Evolutionary conservation across 495 filamentous ascomycete genomes (phyloP).

Genomic region (Lasiosphaeris hirsuta): DNA sequence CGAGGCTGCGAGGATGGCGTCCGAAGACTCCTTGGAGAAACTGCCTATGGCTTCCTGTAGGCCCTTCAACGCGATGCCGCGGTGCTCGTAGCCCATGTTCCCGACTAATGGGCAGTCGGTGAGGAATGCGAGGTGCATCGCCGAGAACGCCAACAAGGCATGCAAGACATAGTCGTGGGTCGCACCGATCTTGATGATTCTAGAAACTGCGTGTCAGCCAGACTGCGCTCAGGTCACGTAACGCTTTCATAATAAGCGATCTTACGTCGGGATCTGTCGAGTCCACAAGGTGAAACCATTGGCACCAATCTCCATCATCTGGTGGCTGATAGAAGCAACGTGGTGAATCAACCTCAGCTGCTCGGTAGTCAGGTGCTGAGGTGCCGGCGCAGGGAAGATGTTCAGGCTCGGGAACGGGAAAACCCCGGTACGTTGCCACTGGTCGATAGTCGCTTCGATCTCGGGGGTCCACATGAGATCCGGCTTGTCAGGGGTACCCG

Average conservation of each 20-base stretch:
- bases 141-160: constrained; percentile 83
- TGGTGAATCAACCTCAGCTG: constrained; percentile 90
- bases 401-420: constrained; percentile 84
- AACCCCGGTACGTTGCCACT: constrained; percentile 78
- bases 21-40: constrained; percentile 84
- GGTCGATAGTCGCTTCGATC: constrained; percentile 74
- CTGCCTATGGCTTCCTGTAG: constrained; percentile 79
- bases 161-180: constrained; percentile 88
- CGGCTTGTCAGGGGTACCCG: constrained; percentile 63
- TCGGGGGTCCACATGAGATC: constrained; percentile 80
- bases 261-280: constrained; percentile 86
- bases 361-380: constrained; percentile 62
- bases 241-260: constrained; percentile 3
- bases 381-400: constrained; percentile 63
- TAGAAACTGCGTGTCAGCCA: constrained; percentile 42
- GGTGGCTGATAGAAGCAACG: constrained; percentile 77
- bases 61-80: constrained; percentile 78
- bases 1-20: constrained; percentile 89
- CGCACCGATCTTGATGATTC: constrained; percentile 79
- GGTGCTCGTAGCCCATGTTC: constrained; percentile 82
- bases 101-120: constrained; percentile 77
- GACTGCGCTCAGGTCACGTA: not conserved
- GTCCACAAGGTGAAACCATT: constrained; percentile 88
- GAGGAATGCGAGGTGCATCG: constrained; percentile 84
- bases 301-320: constrained; percentile 72